Evolutionary conservation across 2,329 filamentous ascomycete genomes (phyloP).

Genomic region (Falciphora oryzae): DNA sequence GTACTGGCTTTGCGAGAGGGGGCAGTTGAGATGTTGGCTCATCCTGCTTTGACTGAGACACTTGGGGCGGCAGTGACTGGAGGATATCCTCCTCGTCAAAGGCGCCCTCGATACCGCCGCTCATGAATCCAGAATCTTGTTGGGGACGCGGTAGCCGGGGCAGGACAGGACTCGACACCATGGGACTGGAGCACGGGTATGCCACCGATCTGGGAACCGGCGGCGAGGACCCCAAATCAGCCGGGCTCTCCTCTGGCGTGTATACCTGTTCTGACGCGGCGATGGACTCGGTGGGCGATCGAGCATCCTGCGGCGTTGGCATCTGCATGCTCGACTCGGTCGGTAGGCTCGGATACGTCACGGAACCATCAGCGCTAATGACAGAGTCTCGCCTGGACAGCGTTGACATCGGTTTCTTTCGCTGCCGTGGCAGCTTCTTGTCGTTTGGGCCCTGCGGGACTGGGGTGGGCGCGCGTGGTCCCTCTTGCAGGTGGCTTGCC

Average conservation of each 20-base stretch:
- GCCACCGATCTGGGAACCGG: slow-evolving; percentile 63
- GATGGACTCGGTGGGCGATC: slow-evolving; percentile 47
- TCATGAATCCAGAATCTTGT: slow-evolving; percentile 79
- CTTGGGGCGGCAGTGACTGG: slow-evolving; percentile 31
- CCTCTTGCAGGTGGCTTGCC: slow-evolving; percentile 56
- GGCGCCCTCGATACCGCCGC: slow-evolving; percentile 64
- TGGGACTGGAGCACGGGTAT: slow-evolving; percentile 53
- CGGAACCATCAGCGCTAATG: slow-evolving; percentile 25
- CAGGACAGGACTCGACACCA: slow-evolving; percentile 74
- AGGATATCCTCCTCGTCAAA: slow-evolving; percentile 55
- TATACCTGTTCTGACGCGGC: slow-evolving; percentile 46
- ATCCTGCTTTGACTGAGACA: slow-evolving; percentile 14
- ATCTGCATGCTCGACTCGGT: slow-evolving; percentile 32
- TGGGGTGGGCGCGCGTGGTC: slow-evolving; percentile 73
- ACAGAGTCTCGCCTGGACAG: slow-evolving; percentile 51
- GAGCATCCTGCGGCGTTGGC: slow-evolving; percentile 39
- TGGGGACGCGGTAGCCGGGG: slow-evolving; percentile 56
- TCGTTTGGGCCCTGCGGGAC: slow-evolving; percentile 46
- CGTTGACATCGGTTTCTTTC: slow-evolving; percentile 38
- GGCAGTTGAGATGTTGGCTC: slow-evolving; percentile 11
- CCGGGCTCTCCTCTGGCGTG: slow-evolving; percentile 61
- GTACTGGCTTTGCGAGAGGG: slow-evolving; percentile 8
- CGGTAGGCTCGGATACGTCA: slow-evolving; percentile 19
- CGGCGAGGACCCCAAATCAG: slow-evolving; percentile 84
- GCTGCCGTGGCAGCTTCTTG: slow-evolving; percentile 18